Evolutionary conservation across 768 basidiomycete genomes (phyloP), one percentile per base, ranked within the genome.

Genomic region (Pleurotus tuber-regium): DNA sequence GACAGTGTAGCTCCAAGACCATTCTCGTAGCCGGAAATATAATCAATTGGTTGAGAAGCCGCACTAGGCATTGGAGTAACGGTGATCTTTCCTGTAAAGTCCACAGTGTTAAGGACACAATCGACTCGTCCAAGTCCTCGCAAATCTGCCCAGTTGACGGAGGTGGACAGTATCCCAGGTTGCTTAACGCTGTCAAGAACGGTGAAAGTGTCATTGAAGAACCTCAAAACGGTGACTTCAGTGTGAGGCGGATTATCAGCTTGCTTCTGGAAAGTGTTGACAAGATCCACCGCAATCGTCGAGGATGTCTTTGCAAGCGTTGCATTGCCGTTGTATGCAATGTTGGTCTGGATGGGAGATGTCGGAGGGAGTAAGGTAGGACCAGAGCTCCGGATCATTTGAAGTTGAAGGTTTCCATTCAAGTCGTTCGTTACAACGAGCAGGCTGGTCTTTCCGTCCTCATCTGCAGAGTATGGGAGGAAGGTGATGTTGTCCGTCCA

Each of bases 361-460:
- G 4, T 10, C 1, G 43, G 43, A 0, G 43, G 6, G 1, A 46
- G 43, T 9, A 46, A 28, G 2, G 43, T 29, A 4, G 12, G 25
- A 7, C 43, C 43, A 7, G 43, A 14, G 26, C 12, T 46, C 2
- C 43, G 23, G n/a, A 38, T 35, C n/a, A 43, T 43, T n/a, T 46
- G 43, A 7, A 46, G 43, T 16, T 30, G 43, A 1, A 46, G 28
- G 0, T n/a, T 28, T 6, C 25, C 25, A 4, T 31, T 6, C 3
- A n/a, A 5, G 2, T 29, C 43, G 6, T 28, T 51, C 5, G 40
- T 23, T 16, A 43, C 40, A 25, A 55, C 49, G 3, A 55, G 23
- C 7, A 55, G 18, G 26, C 54, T 55, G 10, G 54, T 55, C 49
- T 55, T 55, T 10, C 50, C 54, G 30, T 55, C 54, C n/a, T 55